Percentiles rank a stretch among this genome's conserved stretches.
Conservation (phyloP, 164 flowering plant species). For the Amborella trichopoda region DNA sequence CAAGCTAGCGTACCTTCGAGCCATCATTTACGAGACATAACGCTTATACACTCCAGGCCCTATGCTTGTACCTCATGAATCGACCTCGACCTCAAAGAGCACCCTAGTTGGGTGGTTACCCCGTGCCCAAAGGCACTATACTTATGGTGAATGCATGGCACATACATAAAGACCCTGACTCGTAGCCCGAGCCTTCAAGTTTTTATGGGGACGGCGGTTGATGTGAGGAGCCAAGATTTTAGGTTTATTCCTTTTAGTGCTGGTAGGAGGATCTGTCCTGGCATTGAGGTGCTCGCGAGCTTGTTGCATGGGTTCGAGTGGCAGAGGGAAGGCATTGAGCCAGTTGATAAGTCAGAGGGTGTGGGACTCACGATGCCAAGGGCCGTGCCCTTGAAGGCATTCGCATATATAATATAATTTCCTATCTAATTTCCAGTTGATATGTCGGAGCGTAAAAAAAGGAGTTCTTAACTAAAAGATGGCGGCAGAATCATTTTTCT, state of each 20-base stretch:
- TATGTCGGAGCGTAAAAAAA: too few relatives aligned
- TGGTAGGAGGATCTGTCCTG: slow-evolving; percentile 81
- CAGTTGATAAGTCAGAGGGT: slow-evolving; percentile 13
- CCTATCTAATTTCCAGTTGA: too few relatives aligned
- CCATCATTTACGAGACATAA: slow-evolving; percentile 62
- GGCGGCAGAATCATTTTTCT: too few relatives aligned
- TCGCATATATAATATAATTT: too few relatives aligned
- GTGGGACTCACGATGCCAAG: slow-evolving; percentile 12
- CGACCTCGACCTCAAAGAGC: slow-evolving; percentile 45
- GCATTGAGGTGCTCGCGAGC: slow-evolving; percentile 64
- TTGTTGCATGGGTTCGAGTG: slow-evolving; percentile 30
- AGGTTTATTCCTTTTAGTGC: slow-evolving; percentile 83
- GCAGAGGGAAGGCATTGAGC: slow-evolving; percentile 12
- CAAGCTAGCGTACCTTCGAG: slow-evolving; percentile 46
- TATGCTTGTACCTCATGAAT: slow-evolving; percentile 60
- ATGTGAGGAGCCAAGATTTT: slow-evolving; percentile 58
- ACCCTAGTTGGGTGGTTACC: slow-evolving; percentile 59
- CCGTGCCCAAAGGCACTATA: slow-evolving; percentile 57
- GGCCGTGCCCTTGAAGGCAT: slow-evolving; percentile 13
- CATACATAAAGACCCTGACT: slow-evolving; percentile 58
- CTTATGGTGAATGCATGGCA: slow-evolving; percentile 76
- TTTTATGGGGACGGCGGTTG: slow-evolving; percentile 58
- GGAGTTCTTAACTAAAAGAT: too few relatives aligned
- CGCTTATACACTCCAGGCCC: slow-evolving; percentile 88
- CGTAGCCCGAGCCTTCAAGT: slow-evolving; percentile 56